Conservation (phyloP, 2,329 filamentous ascomycete species). For the Fusarium brevicatenulatum region DNA sequence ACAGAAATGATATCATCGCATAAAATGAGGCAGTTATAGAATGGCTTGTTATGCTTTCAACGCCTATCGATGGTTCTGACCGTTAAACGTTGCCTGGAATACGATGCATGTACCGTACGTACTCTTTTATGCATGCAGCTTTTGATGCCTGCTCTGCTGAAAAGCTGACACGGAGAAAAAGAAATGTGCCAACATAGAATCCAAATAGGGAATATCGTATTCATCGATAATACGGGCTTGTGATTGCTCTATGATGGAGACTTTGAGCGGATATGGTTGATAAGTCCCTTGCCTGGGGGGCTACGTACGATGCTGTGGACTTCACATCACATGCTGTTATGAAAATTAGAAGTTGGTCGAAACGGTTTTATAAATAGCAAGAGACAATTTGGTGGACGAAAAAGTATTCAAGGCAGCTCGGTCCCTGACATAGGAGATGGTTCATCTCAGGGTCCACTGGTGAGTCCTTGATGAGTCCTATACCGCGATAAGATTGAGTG, state of each 20-base stretch:
- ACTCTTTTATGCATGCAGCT: neutral
- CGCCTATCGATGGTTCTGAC: neutral
- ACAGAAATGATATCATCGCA: neutral
- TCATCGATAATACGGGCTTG: neutral
- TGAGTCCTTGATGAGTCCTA: neutral
- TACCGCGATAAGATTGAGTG: neutral
- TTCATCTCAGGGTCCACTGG: neutral
- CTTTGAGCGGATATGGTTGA: slow-evolving; percentile 2
- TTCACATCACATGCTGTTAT: neutral
- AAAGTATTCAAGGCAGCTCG: neutral
- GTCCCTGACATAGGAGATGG: neutral
- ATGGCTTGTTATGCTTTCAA: neutral
- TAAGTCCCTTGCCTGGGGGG: neutral
- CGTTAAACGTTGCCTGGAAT: slow-evolving; percentile 3
- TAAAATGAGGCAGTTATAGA: neutral
- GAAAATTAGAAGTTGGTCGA: too few species aligned
- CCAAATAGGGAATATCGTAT: neutral
- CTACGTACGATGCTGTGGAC: slow-evolving; percentile 1
- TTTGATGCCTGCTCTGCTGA: neutral
- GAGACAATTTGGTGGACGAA: neutral
- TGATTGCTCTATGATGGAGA: neutral
- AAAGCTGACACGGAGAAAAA: neutral
- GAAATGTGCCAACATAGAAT: neutral
- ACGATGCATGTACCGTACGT: neutral
- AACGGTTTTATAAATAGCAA: neutral